Evolutionary conservation across 345 rosid species (phyloP).

Genomic region (Gossypium bickii): DNA sequence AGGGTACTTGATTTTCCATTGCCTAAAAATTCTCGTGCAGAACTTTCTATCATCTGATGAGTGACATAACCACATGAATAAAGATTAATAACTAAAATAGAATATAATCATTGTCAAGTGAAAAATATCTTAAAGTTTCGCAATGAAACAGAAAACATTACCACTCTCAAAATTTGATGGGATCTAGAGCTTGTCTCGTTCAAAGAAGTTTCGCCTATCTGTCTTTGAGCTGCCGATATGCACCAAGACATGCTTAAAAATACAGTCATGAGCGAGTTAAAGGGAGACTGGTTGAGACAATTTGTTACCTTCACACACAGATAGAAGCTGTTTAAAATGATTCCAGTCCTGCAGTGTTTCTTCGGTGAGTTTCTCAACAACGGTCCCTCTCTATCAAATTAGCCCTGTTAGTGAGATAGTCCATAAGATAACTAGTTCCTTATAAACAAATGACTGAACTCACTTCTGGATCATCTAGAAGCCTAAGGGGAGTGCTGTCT

Average conservation of each 20-base stretch:
- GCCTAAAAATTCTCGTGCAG: constrained; percentile 55
- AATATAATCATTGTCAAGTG: not conserved
- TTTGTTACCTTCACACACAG: constrained; percentile 63
- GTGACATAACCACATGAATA: constrained; percentile 6
- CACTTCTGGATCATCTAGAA: constrained; percentile 96
- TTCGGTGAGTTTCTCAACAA: constrained; percentile 80
- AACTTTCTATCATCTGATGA: constrained; percentile 77
- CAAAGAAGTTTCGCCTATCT: constrained; percentile 88
- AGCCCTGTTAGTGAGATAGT: constrained; percentile 21
- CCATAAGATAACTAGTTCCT: constrained; percentile 14
- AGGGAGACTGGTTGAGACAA: constrained; percentile 11
- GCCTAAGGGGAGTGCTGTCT: constrained; percentile 68
- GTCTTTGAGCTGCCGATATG: constrained; percentile 78
- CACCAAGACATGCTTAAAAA: constrained; percentile 15
- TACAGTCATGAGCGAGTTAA: constrained; percentile 12
- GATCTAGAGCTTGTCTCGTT: constrained; percentile 95
- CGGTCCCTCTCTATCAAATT: constrained; percentile 69
- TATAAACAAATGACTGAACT: constrained; percentile 20
- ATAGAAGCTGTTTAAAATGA: constrained; percentile 76
- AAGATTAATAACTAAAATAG: not conserved
- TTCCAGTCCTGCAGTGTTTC: constrained; percentile 67
- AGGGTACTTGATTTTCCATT: constrained; percentile 68
- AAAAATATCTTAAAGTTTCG: not conserved
- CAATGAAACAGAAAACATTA: constrained; percentile 28
- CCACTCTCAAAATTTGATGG: constrained; percentile 94